These are phyloP conservation scores for Hemileia vastatrix DNA, from an alignment of 1,284 basidiomycete species.

Conservation along the genomic window DNA sequence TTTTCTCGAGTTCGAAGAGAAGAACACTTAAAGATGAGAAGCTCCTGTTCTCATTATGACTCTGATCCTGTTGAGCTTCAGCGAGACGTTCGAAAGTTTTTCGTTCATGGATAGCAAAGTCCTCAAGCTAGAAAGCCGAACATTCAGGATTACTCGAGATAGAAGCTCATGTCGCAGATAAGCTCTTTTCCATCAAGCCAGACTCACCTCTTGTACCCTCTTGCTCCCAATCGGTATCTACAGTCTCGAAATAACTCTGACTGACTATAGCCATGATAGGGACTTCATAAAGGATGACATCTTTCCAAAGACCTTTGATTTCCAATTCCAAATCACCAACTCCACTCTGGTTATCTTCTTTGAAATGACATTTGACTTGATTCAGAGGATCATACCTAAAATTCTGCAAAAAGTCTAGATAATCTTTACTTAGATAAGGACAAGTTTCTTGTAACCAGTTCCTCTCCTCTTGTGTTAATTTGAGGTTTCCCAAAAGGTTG, in stretches of 20 bases:
- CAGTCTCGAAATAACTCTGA: constrained; percentile 35
- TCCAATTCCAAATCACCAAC: constrained; percentile 64
- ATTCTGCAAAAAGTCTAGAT: constrained; percentile 62
- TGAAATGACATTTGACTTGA: constrained; percentile 65
- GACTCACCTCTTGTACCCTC: constrained; percentile 69
- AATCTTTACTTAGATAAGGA: constrained; percentile 63
- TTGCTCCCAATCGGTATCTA: constrained; percentile 68
- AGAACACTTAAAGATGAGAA: too few species aligned
- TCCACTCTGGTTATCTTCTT: constrained; percentile 36
- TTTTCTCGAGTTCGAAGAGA: too few species aligned
- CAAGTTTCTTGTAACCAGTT: constrained; percentile 61
- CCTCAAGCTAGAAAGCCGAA: too few species aligned
- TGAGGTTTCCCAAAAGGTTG: constrained; percentile 54
- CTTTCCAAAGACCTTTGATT: constrained; percentile 67
- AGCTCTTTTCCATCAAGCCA: not conserved
- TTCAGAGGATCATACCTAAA: constrained; percentile 67
- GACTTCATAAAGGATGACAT: constrained; percentile 82
- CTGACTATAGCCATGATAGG: constrained; percentile 43
- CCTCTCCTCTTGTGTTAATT: constrained; percentile 57
- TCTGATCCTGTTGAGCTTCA: too few species aligned
- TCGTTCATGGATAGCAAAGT: too few species aligned
- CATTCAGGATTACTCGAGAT: too few species aligned
- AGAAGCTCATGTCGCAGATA: too few species aligned
- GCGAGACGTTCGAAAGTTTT: too few species aligned
- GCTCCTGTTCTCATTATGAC: too few species aligned